Base-by-base conservation (phyloP, 768 basidiomycete genomes). In the Termitomyces sp. region DNA sequence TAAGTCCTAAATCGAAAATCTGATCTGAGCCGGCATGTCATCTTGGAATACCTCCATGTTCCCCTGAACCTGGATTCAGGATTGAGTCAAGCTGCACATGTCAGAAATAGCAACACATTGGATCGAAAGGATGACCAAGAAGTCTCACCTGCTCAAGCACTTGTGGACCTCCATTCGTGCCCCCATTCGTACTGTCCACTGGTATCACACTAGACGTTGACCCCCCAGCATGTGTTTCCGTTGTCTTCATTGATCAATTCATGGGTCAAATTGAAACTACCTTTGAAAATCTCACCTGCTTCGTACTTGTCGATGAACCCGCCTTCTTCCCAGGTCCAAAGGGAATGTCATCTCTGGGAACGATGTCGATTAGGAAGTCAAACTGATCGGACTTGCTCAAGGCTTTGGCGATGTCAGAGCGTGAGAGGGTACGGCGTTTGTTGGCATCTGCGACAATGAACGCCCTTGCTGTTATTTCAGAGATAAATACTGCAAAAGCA, bases 291-390 rank as follows among this genome's bases (percentile, higher is more conserved):
- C 56, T 43, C n/a, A 65, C 64, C 59, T 63, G 64, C 37, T 65
- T 61, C 25, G 52, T 17, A 27, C 48, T 46, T 14, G 35, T 37
- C 35, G 58, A 51, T 9, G 59, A 55, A 17, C 48, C 57, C 12
- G 61, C 57, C 35, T 67, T 67, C 59, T 68, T 69, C 19, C 63
- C 60, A 25, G 59, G 52, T 37, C 69, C 68, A 55, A 77, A 76
- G 2, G 68, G 68, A 9, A 76, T 68, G 57, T 92, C 90, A 57
- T 96, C 95, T 42, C 94, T 77, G 0, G 95, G 95, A 1, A 96
- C 88, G 56, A 97, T 93, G 70, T 98, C 96, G 68, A 98, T 96
- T 56, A 98, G 76, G 67, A 98, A 98, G 74, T 98, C 96, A 65
- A 98, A 98, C 69, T 95, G 94, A 73, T 98, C 96, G 4, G 89